Evolutionary conservation across 2,329 filamentous ascomycete species (phyloP), one percentile per base, ranked within the genome.

Genomic region (Thelonectria olida): DNA sequence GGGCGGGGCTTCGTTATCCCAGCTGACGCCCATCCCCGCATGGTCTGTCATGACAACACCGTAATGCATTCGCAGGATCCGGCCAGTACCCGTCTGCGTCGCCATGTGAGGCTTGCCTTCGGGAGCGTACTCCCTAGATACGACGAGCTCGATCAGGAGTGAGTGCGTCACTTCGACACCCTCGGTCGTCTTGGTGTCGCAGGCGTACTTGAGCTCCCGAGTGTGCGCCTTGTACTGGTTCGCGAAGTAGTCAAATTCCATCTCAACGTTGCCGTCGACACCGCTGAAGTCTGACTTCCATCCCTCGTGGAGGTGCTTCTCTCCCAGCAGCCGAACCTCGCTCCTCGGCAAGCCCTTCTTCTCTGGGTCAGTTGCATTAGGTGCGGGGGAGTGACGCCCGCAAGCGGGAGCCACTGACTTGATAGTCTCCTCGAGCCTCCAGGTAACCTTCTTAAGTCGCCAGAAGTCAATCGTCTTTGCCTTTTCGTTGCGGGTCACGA

Each of bases 1-100:
- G 1, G 95, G 95, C 12, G 95, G 95, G 73, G 92, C 89, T 81
- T 99, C 95, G 78, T 97, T 95, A 70, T 98, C 95, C 95, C 96
- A 99, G 69, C 91, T 92, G 71, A 99, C 94, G 51, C 95, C 94
- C 74, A 97, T 86, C 17, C 95, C 95, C 19, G 87, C 87, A 61
- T 92, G 87, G 79, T 97, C 91, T 4, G 94, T 97, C 56, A 98
- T 85, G 58, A 88, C 82, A 54, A 96, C 84, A 70, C 87, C 88
- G 81, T 97, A 98, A 75, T 97, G 92, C 86, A 97, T 97, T 67
- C 95, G 87, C 62, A 99, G 83, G 53, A 98, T 95, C 65, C 95
- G 88, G 1, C 95, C 96, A 2, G 93, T 91, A 62, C 95, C 95
- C 0, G 95, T 97, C 50, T 94, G 93, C 0, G 92, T 94, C 48